Evolutionary conservation across 2,329 filamentous ascomycete genomes (phyloP).

Genomic region (Talaromyces sp.): DNA sequence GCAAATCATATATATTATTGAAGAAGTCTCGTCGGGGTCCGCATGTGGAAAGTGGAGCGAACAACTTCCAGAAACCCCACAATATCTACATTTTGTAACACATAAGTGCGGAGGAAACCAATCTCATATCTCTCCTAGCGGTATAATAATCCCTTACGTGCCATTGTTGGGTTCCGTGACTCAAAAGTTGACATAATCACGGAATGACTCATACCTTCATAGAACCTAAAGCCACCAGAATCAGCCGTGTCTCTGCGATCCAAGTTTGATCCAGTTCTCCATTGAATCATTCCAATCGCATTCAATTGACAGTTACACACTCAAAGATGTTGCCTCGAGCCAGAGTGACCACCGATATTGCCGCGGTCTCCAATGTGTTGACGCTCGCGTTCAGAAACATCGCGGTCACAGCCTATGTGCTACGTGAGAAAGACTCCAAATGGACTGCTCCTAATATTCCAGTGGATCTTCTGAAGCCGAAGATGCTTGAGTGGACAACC

Average conservation of each 20-base stretch:
- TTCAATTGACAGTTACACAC: background rate
- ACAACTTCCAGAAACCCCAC: background rate
- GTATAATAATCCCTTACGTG: background rate
- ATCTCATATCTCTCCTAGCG: background rate
- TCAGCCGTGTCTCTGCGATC: no score
- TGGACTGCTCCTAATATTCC: constrained; percentile 7
- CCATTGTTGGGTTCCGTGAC: background rate
- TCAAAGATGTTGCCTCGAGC: background rate
- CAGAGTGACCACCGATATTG: constrained; percentile 7
- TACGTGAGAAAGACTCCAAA: constrained; percentile 1
- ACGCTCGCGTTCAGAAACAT: background rate
- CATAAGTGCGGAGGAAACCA: no score
- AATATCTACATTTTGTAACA: background rate
- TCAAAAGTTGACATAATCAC: background rate
- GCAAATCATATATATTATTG: no score
- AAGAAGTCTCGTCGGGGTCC: background rate
- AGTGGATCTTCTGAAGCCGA: background rate
- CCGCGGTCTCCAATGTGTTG: constrained; percentile 4
- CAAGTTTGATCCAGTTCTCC: background rate
- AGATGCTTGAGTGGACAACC: constrained; percentile 5
- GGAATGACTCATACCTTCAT: background rate
- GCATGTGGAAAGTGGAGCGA: background rate
- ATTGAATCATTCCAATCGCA: background rate
- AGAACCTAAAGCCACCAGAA: background rate
- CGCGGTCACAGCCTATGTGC: background rate